These are phyloP conservation scores for Cymodocea nodosa DNA, from an alignment of 116 monocot species.

Conservation along the genomic window DNA sequence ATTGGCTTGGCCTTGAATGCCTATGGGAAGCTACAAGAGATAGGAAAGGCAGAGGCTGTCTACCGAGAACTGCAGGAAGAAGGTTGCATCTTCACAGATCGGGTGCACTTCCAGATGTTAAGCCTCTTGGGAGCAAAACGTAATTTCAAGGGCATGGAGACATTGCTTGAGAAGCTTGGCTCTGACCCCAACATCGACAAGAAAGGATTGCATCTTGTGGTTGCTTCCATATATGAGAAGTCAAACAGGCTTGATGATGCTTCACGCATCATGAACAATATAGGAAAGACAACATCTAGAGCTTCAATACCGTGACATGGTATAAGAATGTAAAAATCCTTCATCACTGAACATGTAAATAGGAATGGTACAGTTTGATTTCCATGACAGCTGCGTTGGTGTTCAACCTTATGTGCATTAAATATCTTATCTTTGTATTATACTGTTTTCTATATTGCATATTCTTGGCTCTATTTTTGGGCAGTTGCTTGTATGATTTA, in stretches of 20 bases:
- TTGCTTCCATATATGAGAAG: conserved; percentile 64
- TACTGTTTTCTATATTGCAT: too few relatives aligned
- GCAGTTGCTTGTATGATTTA: too few relatives aligned
- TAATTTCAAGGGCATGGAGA: conserved; percentile 51
- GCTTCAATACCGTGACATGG: background rate
- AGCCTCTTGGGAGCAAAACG: conserved; percentile 54
- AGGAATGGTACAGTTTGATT: too few relatives aligned
- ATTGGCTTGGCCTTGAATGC: conserved; percentile 62
- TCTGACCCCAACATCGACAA: conserved; percentile 52
- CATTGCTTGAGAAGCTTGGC: conserved; percentile 40
- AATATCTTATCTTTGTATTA: too few relatives aligned
- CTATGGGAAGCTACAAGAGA: conserved; percentile 74
- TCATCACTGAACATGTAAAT: too few relatives aligned
- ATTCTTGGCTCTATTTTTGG: too few relatives aligned
- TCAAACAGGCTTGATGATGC: conserved; percentile 79
- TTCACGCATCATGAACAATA: conserved; percentile 33
- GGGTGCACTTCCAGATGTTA: conserved; percentile 94
- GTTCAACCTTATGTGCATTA: too few relatives aligned
- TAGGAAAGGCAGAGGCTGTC: conserved; percentile 43
- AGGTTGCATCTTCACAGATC: conserved; percentile 57
- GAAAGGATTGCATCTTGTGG: conserved; percentile 70
- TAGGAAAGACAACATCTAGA: background rate
- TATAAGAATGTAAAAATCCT: background rate
- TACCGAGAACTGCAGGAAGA: conserved; percentile 77
- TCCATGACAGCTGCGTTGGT: too few relatives aligned